Conservation (phyloP, 495 filamentous ascomycete species). For the Neurospora pannonica region DNA sequence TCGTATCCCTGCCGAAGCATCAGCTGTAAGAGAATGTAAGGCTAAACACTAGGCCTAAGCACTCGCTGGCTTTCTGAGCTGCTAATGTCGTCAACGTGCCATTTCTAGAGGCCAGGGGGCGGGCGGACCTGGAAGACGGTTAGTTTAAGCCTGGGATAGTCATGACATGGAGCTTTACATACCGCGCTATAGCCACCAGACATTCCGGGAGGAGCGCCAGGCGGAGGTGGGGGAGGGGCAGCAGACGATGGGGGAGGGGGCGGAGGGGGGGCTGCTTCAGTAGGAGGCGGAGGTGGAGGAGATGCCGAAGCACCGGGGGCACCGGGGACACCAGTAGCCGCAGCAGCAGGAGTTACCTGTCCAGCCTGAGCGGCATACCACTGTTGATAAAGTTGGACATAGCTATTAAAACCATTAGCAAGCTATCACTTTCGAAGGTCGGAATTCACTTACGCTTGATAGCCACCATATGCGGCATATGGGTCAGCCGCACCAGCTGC, state of each 20-base stretch:
- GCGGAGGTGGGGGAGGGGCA: constrained; percentile 56
- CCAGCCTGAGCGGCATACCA: constrained; percentile 45
- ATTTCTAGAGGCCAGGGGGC: constrained; percentile 41
- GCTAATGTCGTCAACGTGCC: background rate
- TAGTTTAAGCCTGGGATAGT: constrained; percentile 6
- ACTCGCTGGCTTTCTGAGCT: background rate
- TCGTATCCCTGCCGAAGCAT: background rate
- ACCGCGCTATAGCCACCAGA: constrained; percentile 59
- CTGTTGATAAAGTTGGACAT: constrained; percentile 64
- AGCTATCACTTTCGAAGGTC: background rate
- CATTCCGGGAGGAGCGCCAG: constrained; percentile 45
- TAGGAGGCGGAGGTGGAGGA: constrained; percentile 53
- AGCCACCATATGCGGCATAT: constrained; percentile 88
- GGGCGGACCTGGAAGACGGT: constrained; percentile 37
- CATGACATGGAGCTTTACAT: constrained; percentile 16
- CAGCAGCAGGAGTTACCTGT: constrained; percentile 31
- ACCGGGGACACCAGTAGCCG: constrained; percentile 8
- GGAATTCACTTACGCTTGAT: constrained; percentile 40
- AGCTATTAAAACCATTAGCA: constrained; percentile 30
- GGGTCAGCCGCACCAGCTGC: constrained; percentile 45
- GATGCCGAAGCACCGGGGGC: constrained; percentile 38
- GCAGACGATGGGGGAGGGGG: constrained; percentile 43
- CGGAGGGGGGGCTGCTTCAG: constrained; percentile 55
- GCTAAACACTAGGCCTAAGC: background rate
- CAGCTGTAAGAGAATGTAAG: background rate